Conservation (phyloP, 2,329 filamentous ascomycete genomes). For the Trichoderma breve region DNA sequence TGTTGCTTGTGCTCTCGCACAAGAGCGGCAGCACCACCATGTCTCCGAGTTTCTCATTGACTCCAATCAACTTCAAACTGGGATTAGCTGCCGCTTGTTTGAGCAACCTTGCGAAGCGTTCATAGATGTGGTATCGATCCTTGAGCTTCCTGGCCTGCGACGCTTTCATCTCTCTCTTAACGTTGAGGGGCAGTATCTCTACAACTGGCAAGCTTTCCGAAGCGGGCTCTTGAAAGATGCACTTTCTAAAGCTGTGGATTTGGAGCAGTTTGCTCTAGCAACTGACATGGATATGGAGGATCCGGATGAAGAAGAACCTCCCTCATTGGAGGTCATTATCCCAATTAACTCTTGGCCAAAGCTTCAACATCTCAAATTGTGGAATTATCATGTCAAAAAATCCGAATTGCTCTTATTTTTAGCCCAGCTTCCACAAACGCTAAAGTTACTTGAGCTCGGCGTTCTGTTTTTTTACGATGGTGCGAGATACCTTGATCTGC, state of each 20-base stretch:
- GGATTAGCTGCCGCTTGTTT: not conserved
- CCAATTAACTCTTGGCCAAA: constrained; percentile 30
- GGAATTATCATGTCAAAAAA: constrained; percentile 28
- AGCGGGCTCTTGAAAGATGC: not conserved
- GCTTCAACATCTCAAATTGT: constrained; percentile 34
- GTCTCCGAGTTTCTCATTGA: constrained; percentile 14
- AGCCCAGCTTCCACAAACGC: not conserved
- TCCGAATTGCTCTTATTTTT: constrained; percentile 21
- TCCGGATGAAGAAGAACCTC: not conserved
- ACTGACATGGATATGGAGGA: not conserved
- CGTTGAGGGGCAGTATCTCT: not conserved
- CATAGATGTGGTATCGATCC: not conserved
- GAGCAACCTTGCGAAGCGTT: not conserved
- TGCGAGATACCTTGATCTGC: not conserved
- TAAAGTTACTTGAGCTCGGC: not conserved
- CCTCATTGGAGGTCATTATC: constrained; percentile 32
- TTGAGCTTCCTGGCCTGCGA: not conserved
- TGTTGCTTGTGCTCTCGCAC: not conserved
- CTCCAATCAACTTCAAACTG: constrained; percentile 7
- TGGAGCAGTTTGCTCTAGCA: not conserved
- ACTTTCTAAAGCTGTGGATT: not conserved
- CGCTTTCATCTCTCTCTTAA: not conserved
- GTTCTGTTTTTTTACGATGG: not conserved
- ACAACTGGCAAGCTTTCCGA: not conserved
- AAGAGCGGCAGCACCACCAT: not conserved